Evolutionary conservation across 495 filamentous ascomycete genomes (phyloP).

Genomic region (Lasiosphaeria miniovina): DNA sequence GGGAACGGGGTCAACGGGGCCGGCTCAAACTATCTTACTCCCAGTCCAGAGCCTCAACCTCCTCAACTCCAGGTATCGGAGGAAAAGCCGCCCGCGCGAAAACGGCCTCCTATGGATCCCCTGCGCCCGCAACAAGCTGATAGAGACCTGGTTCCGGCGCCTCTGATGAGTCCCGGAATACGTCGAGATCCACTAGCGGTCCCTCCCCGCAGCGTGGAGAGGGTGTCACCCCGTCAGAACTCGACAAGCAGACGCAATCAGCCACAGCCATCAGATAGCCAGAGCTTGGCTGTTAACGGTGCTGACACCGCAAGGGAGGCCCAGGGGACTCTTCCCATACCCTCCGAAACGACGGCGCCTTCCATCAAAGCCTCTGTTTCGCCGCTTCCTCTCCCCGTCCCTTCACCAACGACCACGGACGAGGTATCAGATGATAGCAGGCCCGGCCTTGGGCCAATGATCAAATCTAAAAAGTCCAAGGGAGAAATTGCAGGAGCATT

Average conservation of each 20-base stretch:
- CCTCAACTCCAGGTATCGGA: slow-evolving; percentile 29
- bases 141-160: slow-evolving; percentile 49
- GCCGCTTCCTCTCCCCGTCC: slow-evolving; percentile 21
- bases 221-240: slow-evolving; percentile 39
- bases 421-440: slow-evolving; percentile 51
- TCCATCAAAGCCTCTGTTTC: slow-evolving; percentile 21
- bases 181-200: slow-evolving; percentile 40
- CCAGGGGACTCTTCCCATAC: slow-evolving; percentile 17
- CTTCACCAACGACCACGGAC: slow-evolving; percentile 28
- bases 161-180: slow-evolving; percentile 49
- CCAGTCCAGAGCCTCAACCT: slow-evolving; percentile 28
- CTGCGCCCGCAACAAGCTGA: slow-evolving; percentile 39
- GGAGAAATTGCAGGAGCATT: slow-evolving; percentile 74
- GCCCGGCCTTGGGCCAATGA: slow-evolving; percentile 86
- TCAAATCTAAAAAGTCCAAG: slow-evolving; percentile 67
- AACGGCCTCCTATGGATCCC: slow-evolving; percentile 53
- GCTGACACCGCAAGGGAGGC: slow-evolving; percentile 9
- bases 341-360: slow-evolving; percentile 22
- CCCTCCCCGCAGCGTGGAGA: slow-evolving; percentile 46
- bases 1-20: slow-evolving; percentile 21
- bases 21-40: slow-evolving; percentile 35
- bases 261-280: slow-evolving; percentile 17
- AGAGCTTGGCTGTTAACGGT: slow-evolving; percentile 21
- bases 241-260: slow-evolving; percentile 24
- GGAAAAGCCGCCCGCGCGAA: slow-evolving; percentile 47